A percentile compares a stretch with the other conserved stretches of the same genome.
phyloP scores from a whole-genome alignment of 805 yeast genomes.

The Zygosaccharomyces pseudorouxii region DNA sequence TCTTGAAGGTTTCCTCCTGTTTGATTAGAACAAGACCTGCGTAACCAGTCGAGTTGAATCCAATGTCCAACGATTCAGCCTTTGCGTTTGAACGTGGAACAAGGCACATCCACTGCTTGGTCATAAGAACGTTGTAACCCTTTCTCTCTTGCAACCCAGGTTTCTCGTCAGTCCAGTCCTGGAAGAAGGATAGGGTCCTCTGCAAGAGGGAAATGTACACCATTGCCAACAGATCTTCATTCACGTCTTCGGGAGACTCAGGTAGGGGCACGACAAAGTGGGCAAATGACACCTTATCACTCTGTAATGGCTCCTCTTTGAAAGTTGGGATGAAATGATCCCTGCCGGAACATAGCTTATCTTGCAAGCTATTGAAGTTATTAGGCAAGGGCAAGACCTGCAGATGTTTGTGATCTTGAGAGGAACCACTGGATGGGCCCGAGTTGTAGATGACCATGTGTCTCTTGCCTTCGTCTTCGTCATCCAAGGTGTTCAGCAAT shows the following conservation, averaged over 20 bases:
- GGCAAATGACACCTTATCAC: constrained; percentile 64
- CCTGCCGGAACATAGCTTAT: constrained; percentile 39
- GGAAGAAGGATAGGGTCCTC: constrained; percentile 60
- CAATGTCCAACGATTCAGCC: constrained; percentile 44
- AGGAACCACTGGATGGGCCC: constrained; percentile 89
- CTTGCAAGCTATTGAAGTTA: constrained; percentile 55
- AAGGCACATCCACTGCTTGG: constrained; percentile 75
- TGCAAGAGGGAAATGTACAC: constrained; percentile 69
- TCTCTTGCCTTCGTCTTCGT: constrained; percentile 38
- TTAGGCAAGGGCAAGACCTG: constrained; percentile 76
- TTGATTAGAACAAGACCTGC: constrained; percentile 78
- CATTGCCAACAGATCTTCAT: constrained; percentile 58
- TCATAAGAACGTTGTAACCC: constrained; percentile 79
- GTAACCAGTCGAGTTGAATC: constrained; percentile 77
- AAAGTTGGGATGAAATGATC: constrained; percentile 52
- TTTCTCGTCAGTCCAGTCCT: constrained; percentile 41
- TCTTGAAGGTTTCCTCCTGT: constrained; percentile 48
- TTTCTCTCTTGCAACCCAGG: constrained; percentile 35
- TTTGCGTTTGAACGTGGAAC: constrained; percentile 71
- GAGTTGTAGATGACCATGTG: constrained; percentile 85
- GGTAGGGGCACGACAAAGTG: constrained; percentile 74
- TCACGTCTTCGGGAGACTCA: constrained; percentile 40
- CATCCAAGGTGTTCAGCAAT: constrained; percentile 48
- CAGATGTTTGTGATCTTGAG: constrained; percentile 88
- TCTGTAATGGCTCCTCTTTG: constrained; percentile 56